A percentile compares a stretch with the other conserved stretches of the same genome.
Conservation (phyloP, 2,329 filamentous ascomycete species). For the Fusarium scirpi region DNA sequence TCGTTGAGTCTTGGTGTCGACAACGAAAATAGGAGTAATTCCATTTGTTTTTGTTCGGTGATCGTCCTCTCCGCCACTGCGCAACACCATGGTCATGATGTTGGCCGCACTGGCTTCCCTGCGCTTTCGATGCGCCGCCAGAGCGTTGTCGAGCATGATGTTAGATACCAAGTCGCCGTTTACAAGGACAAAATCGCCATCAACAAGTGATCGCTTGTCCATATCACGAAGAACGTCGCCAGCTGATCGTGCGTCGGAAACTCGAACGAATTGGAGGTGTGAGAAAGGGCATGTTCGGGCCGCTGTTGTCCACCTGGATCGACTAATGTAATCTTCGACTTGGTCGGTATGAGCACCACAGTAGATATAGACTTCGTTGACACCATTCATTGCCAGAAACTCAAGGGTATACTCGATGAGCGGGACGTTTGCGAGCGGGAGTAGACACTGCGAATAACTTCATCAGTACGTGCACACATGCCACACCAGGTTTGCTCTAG, state of each 20-base stretch:
- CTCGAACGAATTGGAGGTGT: conserved; percentile 85
- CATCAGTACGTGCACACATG: conserved; percentile 33
- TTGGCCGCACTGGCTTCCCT: conserved; percentile 89
- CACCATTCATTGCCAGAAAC: conserved; percentile 92
- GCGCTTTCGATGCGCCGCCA: conserved; percentile 83
- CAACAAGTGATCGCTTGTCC: conserved; percentile 85
- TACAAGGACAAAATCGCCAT: conserved; percentile 90
- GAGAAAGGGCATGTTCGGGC: conserved; percentile 75
- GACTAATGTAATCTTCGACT: conserved; percentile 86
- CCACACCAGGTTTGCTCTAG: background rate
- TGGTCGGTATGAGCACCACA: conserved; percentile 88
- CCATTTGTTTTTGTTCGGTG: conserved; percentile 84
- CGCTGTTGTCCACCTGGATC: conserved; percentile 76
- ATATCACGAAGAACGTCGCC: conserved; percentile 96
- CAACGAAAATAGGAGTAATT: conserved; percentile 84
- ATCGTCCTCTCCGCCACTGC: conserved; percentile 75
- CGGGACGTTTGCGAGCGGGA: conserved; percentile 92
- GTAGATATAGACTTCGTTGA: conserved; percentile 95
- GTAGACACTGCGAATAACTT: conserved; percentile 75
- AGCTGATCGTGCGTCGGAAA: conserved; percentile 83
- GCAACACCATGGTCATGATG: conserved; percentile 96
- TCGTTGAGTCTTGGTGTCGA: conserved; percentile 82
- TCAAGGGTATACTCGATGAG: conserved; percentile 98
- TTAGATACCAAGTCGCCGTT: conserved; percentile 95
- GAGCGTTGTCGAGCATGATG: conserved; percentile 80